Base-by-base conservation (phyloP, 768 basidiomycete species). In the Asterophora lycoperdoides region DNA sequence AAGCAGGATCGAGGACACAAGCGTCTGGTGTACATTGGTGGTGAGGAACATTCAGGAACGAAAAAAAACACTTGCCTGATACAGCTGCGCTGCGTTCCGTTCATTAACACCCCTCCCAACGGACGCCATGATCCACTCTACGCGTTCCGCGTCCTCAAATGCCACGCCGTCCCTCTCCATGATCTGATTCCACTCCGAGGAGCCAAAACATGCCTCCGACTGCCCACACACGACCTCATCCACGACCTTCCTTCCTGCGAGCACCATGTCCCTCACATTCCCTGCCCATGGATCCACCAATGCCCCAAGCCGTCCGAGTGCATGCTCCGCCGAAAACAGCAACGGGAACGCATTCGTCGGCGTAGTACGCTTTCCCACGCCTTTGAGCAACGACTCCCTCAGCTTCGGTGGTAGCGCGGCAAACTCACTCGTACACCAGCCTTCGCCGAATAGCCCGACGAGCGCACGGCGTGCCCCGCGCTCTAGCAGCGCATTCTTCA, bases 401-500 rank as follows among this genome's bases (percentile, higher is more conserved):
- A 81, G 73, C 54, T 84, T 83, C 48, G 74, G 75, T 2, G 83
- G 74, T 2, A 95, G 72, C 0, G 68, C 65, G 0, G 88, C 88
- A 57, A 97, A 89, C 46, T 96, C 93, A 32, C 78, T 64, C 0
- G 80, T 86, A 64, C 82, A 86, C 94, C 93, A 96, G 2, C 88
- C 86, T 54, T 91, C 88, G 4, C 91, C 92, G 60, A 90, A 97
- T 26, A 90, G 75, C 0, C 84, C 83, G 0, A 93, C 84, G 6
- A 97, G 71, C 10, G 86, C 89, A 5, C 84, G 73, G 10, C 88
- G 74, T 0, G 88, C 83, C 0, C 84, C 84, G 4, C 81, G 73
- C 34, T 89, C 84, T 3, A 97, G 77, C 32, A 77, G 70, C 0
- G 71, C 56, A 60, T 92, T 90, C 51, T 80, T 76, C 8, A 95